phyloP scores from a whole-genome alignment of 2,329 filamentous ascomycete species.

The Ilyonectria robusta region DNA sequence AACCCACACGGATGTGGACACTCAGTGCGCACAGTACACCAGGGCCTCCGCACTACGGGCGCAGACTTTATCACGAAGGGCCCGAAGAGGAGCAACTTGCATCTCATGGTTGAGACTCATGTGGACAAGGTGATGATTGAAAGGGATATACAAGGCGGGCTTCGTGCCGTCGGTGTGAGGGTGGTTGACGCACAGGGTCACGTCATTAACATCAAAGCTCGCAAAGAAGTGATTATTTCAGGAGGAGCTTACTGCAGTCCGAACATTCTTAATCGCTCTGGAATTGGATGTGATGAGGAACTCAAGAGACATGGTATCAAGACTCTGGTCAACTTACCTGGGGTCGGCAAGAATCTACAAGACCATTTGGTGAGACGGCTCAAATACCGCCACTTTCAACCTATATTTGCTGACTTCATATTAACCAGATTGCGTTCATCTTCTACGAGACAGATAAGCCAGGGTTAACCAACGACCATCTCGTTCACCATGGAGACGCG shows the following conservation, averaged over 20 bases:
- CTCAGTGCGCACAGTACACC: slow-evolving; percentile 64
- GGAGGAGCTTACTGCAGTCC: slow-evolving; percentile 67
- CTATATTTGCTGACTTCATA: too few species aligned
- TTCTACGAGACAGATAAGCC: slow-evolving; percentile 71
- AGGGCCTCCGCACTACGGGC: slow-evolving; percentile 66
- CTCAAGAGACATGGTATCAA: slow-evolving; percentile 57
- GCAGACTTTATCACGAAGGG: slow-evolving; percentile 66
- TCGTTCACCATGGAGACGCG: slow-evolving; percentile 67
- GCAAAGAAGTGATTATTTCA: slow-evolving; percentile 57
- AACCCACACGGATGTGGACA: slow-evolving; percentile 70
- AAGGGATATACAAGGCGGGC: slow-evolving; percentile 47
- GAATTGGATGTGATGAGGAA: slow-evolving; percentile 63
- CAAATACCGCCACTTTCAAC: neutral
- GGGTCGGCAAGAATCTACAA: slow-evolving; percentile 66
- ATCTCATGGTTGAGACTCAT: slow-evolving; percentile 61
- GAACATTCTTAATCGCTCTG: slow-evolving; percentile 65
- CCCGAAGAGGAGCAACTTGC: slow-evolving; percentile 58
- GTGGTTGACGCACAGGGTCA: slow-evolving; percentile 58
- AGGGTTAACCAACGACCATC: slow-evolving; percentile 68
- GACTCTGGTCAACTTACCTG: slow-evolving; percentile 59
- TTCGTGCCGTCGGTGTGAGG: slow-evolving; percentile 61
- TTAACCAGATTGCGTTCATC: slow-evolving; percentile 65
- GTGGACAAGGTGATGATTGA: slow-evolving; percentile 68
- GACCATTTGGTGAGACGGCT: slow-evolving; percentile 53
- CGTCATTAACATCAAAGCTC: slow-evolving; percentile 55